Base-by-base conservation (phyloP, 257 asterid genomes). In the Nicotiana paniculata region DNA sequence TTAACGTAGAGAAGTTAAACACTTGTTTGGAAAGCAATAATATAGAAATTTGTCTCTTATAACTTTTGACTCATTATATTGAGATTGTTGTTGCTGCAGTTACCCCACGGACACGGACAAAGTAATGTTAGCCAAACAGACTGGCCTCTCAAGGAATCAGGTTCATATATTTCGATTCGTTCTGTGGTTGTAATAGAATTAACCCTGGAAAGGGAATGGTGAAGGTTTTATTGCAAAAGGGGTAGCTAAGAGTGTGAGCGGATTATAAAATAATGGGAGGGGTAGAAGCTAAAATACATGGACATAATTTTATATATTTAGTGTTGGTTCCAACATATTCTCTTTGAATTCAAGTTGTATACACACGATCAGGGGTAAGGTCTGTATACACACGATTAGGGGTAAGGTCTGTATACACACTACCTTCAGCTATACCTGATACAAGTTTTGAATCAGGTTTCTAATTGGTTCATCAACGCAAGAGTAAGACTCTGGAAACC, bases 401-500 rank as follows among this genome's bases (percentile, higher is more conserved):
- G 33, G 2, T 30, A 30, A 30, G 33, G 33, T 30, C 33, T 30
- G 33, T 2, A 2, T 30, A 30, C 33, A 30, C 33, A 30, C 33
- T 30, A 30, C 33, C 2, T 2, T 30, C 33, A 1, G 37, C 9
- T 28, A 28, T 64, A 69, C 1, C 21, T 16, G 16, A 55, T 55
- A 55, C 61, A 16, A 16, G 15, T 28, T 39, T 8, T 80, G 68
- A 30, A 48, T 37, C 84, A 96, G 99, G 99, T 96, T 62, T 96
- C 99, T 0, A 96, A 96, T 84, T 96, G 99, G 98, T 96, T 96
- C 83, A 96, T 96, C 85, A 96, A 96, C 12, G 98, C 99, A 9
- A 86, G 99, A 82, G 99, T 96, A 6, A 89, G 99, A 84, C 95
- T 96, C 0, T 96, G 99, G 99, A 96, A 96, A 92, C 99, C 99